phyloP scores from a whole-genome alignment of 306 rosid genomes.

The Casuarina equisetifolia region DNA sequence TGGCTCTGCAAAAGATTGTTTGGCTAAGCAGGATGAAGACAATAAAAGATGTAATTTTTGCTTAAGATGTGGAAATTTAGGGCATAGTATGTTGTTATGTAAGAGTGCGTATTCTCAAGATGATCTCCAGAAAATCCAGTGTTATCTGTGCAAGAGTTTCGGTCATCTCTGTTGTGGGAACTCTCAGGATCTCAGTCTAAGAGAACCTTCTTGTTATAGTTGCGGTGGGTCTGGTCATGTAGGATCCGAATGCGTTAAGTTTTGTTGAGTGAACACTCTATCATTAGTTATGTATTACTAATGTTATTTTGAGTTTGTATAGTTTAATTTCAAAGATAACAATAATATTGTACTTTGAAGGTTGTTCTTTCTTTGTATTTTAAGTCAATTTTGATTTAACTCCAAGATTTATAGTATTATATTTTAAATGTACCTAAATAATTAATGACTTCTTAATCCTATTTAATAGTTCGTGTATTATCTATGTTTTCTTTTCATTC shows the following conservation, averaged over 20 bases:
- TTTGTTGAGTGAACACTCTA: too few relatives aligned
- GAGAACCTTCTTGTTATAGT: constrained; percentile 6
- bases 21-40: constrained; percentile 4
- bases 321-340: too few relatives aligned
- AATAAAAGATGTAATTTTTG: constrained; percentile 7
- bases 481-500: too few relatives aligned
- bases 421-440: too few relatives aligned
- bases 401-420: too few relatives aligned
- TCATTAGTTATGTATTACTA: too few relatives aligned
- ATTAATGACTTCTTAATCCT: too few relatives aligned
- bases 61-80: constrained; percentile 20
- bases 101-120: constrained; percentile 2
- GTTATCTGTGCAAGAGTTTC: constrained; percentile 23
- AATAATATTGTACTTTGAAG: too few relatives aligned
- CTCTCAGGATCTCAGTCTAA: not conserved
- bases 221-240: constrained; percentile 25
- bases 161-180: constrained; percentile 23
- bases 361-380: too few relatives aligned
- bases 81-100: constrained; percentile 23
- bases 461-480: too few relatives aligned
- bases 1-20: constrained; percentile 4
- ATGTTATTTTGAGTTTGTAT: too few relatives aligned
- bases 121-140: constrained; percentile 26
- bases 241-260: not conserved
- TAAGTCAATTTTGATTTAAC: too few relatives aligned